These are phyloP conservation scores for Coffea humblotiana DNA, from an alignment of 305 asterid species.

Conservation along the genomic window DNA sequence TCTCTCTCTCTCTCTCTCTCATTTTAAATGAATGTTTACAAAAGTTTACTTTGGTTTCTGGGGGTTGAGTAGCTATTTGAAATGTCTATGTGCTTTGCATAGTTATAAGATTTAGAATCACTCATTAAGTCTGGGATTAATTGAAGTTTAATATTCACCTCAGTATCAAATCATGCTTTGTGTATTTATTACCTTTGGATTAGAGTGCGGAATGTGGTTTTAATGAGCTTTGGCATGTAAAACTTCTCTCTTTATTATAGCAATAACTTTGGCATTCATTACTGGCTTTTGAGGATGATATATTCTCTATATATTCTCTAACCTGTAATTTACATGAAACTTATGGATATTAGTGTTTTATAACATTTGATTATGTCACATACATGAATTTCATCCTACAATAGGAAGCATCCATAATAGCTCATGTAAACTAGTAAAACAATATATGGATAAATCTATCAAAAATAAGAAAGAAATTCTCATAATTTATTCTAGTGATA, in stretches of 20 bases:
- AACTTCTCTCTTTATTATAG: background rate
- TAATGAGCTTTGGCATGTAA: background rate
- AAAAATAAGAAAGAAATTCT: no score
- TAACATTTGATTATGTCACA: no score
- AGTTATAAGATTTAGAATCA: background rate
- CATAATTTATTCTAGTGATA: no score
- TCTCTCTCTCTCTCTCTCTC: background rate
- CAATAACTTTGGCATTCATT: background rate
- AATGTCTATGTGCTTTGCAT: background rate
- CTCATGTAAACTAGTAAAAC: no score
- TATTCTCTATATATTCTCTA: background rate
- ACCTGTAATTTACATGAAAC: no score
- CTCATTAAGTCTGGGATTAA: background rate
- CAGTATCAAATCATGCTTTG: background rate
- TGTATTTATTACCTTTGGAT: background rate
- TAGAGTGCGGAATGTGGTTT: background rate
- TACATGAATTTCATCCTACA: no score
- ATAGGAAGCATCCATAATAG: no score
- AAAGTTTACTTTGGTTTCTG: no score
- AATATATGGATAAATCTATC: no score
- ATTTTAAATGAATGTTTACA: background rate
- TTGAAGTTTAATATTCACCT: background rate
- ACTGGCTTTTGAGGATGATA: background rate
- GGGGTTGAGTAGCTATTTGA: background rate
- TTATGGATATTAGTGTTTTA: no score